Percentiles rank a stretch among this genome's conserved stretches.
These are phyloP conservation scores for Gomphus sp. DNA, from an alignment of 1,284 basidiomycete species.

Conservation along the genomic window DNA sequence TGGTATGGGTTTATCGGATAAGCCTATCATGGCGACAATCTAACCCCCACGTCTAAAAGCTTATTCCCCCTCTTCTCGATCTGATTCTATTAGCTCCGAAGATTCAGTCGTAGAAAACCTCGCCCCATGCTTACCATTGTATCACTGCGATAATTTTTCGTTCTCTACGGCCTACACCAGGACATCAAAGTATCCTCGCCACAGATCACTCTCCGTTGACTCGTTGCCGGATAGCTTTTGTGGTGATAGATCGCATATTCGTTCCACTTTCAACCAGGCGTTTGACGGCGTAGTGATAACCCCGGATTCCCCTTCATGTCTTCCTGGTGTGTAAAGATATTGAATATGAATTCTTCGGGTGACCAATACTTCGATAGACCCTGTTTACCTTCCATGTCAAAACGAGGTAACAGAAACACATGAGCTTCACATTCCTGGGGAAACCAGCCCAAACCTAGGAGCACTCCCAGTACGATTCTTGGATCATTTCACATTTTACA, in stretches of 20 bases:
- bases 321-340: neutral
- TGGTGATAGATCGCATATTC: neutral
- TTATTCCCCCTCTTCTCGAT: too few relatives aligned
- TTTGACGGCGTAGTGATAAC: conserved; percentile 5
- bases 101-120: neutral
- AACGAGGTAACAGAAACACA: conserved; percentile 30
- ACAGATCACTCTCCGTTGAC: neutral
- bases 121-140: neutral
- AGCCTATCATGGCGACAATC: too few relatives aligned
- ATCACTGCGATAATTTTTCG: neutral
- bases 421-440: conserved; percentile 30
- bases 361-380: conserved; percentile 6
- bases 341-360: neutral
- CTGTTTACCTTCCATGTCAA: conserved; percentile 13
- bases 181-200: neutral
- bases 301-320: neutral
- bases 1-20: too few relatives aligned
- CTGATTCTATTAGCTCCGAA: neutral
- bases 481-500: conserved; percentile 40
- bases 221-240: neutral
- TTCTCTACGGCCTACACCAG: neutral
- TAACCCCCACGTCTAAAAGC: too few relatives aligned
- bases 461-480: conserved; percentile 45
- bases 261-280: neutral
- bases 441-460: conserved; percentile 20